Evolutionary conservation across 2,329 filamentous ascomycete species (phyloP).

Genomic region (Exophiala oligosperma): DNA sequence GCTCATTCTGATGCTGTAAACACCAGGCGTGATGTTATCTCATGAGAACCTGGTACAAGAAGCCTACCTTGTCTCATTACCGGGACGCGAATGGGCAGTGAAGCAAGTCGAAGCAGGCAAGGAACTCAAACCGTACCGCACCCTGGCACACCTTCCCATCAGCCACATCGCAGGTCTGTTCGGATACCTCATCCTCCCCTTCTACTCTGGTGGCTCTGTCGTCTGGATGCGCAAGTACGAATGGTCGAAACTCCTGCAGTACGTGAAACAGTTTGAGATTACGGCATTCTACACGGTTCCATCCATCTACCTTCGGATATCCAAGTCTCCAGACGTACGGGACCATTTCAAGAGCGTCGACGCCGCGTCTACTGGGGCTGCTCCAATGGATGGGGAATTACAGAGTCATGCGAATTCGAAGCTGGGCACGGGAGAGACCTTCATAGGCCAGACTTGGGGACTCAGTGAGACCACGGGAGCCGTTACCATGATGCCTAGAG

Average conservation of each 20-base stretch:
- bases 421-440: constrained; percentile 43
- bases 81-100: constrained; percentile 26
- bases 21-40: constrained; percentile 39
- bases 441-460: constrained; percentile 58
- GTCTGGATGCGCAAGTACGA: constrained; percentile 67
- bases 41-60: constrained; percentile 47
- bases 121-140: constrained; percentile 35
- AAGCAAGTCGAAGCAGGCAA: constrained; percentile 33
- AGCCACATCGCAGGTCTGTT: constrained; percentile 51
- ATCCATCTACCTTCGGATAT: constrained; percentile 60
- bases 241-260: constrained; percentile 55
- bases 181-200: constrained; percentile 48
- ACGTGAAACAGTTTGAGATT: constrained; percentile 52
- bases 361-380: constrained; percentile 54
- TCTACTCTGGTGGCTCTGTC: constrained; percentile 48
- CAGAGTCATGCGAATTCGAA: constrained; percentile 54
- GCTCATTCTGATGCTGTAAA: background rate
- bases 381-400: constrained; percentile 57
- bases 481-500: constrained; percentile 48
- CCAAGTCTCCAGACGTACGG: constrained; percentile 56
- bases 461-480: constrained; percentile 55
- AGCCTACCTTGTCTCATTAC: constrained; percentile 26
- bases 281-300: constrained; percentile 61
- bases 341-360: constrained; percentile 56
- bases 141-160: constrained; percentile 48